Conservation (phyloP, 768 basidiomycete species). For the Leccinum variicolor region DNA sequence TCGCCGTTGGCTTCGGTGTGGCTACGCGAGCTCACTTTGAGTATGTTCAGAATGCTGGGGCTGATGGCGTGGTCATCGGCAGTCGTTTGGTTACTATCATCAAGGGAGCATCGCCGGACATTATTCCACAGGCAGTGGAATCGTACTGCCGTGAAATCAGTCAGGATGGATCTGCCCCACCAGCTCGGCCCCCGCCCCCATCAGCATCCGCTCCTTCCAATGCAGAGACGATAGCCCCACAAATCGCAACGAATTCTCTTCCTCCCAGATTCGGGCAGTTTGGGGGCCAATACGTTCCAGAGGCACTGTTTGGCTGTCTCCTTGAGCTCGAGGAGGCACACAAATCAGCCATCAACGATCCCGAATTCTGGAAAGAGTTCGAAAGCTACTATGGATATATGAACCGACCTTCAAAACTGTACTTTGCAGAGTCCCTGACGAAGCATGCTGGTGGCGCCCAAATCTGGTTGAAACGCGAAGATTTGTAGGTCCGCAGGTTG, state of each 20-base stretch:
- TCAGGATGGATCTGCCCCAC: slow-evolving; percentile 35
- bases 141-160: slow-evolving; percentile 72
- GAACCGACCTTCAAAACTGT: slow-evolving; percentile 89
- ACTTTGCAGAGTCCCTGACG: slow-evolving; percentile 88
- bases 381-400: slow-evolving; percentile 87
- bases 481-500: slow-evolving; percentile 51
- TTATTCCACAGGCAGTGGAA: slow-evolving; percentile 55
- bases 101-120: slow-evolving; percentile 52
- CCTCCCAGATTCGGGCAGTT: slow-evolving; percentile 91
- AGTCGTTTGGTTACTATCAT: slow-evolving; percentile 82
- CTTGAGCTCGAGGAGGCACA: slow-evolving; percentile 90
- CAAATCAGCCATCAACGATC: slow-evolving; percentile 80
- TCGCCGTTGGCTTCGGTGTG: slow-evolving; percentile 97
- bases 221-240: slow-evolving; percentile 11
- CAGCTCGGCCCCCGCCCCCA: neutral
- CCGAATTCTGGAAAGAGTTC: slow-evolving; percentile 91
- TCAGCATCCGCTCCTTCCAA: neutral
- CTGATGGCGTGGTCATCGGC: slow-evolving; percentile 94
- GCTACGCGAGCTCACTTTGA: slow-evolving; percentile 89
- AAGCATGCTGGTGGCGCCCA: slow-evolving; percentile 88
- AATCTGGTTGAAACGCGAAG: slow-evolving; percentile 98
- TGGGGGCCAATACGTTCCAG: slow-evolving; percentile 97
- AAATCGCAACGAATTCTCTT: slow-evolving; percentile 44
- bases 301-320: slow-evolving; percentile 91
- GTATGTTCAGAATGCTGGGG: slow-evolving; percentile 79